Base-by-base conservation (phyloP, 495 filamentous ascomycete species). In the Penicillium silybi region DNA sequence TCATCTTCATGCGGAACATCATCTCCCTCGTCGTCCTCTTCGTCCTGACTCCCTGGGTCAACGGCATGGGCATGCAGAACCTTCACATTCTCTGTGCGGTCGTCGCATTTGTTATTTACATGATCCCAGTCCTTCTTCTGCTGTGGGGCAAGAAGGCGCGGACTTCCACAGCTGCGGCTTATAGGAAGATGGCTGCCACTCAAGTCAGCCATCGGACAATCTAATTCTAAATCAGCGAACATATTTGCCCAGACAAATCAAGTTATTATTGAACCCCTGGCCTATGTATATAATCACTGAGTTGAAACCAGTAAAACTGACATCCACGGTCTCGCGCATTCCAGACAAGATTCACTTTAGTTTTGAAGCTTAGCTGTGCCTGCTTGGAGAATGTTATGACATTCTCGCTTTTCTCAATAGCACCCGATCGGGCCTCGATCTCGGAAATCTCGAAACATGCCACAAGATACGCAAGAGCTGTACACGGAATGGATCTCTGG, bases 41-140 rank as follows among this genome's bases (percentile, higher is more conserved):
- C 34, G 65, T 54, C 0, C 41, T 73, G 10, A 71, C 67, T 0
- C 69, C 68, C 1, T 73, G 70, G 69, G 57, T 72, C 2, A 54
- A 63, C 4, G 54, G 54, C 11, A 68, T 66, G 62, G 70, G 70
- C 15, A 58, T 69, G 48, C 59, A 59, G 15, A 66, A 73, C 26
- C 51, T 65, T 2, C 62, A 65, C 29, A 53, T 65, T 44, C 32
- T 62, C 15, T 45, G 52, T 35, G 42, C 62, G 11, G 46, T 58
- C 2, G 4, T 65, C 16, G 56, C 51, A 1, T 63, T 65, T 17
- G 20, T 41, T 5, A 25, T 63, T n/a, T 48, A 58, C 15, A 10
- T 65, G 16, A 47, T 65, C 9, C 57, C 62, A 5, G 45, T 65
- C 0, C 59, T 57, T 18, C 44, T 65, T 8, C 39, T 65, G 0